A percentile compares a stretch with the other conserved stretches of the same genome.
Evolutionary conservation across 202 grass and related monocot genomes (phyloP).

Genomic region (Dendrocalamus latiflorus): DNA sequence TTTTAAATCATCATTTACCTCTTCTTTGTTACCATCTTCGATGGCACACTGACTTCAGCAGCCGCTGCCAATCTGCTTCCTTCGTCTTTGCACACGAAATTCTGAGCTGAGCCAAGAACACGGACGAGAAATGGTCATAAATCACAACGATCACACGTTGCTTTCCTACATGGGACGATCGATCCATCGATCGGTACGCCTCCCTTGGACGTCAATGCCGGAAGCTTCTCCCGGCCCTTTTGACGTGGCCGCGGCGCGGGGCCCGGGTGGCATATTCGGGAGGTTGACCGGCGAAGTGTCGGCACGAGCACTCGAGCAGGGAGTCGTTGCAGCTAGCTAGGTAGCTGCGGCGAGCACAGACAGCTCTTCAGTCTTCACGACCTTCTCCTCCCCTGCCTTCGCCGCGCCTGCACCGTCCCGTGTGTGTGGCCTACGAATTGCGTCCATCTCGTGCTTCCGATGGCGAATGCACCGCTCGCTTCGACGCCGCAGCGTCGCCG

Average conservation of each 20-base stretch:
- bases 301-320: slow-evolving; percentile 18
- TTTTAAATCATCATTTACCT: no score
- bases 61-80: background rate
- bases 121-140: background rate
- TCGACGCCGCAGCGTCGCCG: background rate
- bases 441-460: background rate
- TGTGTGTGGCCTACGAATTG: background rate
- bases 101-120: background rate
- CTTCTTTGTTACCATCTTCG: no score
- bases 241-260: background rate
- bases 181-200: slow-evolving; percentile 4
- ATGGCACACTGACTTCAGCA: no score
- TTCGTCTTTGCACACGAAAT: background rate
- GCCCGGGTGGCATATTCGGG: background rate
- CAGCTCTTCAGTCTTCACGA: background rate
- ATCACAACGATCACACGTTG: background rate
- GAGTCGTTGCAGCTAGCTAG: background rate
- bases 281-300: slow-evolving; percentile 27
- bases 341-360: background rate
- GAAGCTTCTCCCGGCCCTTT: background rate
- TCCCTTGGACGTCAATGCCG: background rate
- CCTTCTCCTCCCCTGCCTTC: background rate
- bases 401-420: background rate
- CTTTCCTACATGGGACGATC: slow-evolving; percentile 11
- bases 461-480: background rate